Evolutionary conservation across 2,329 filamentous ascomycete species (phyloP).

Genomic region (Trichoderma sp.): DNA sequence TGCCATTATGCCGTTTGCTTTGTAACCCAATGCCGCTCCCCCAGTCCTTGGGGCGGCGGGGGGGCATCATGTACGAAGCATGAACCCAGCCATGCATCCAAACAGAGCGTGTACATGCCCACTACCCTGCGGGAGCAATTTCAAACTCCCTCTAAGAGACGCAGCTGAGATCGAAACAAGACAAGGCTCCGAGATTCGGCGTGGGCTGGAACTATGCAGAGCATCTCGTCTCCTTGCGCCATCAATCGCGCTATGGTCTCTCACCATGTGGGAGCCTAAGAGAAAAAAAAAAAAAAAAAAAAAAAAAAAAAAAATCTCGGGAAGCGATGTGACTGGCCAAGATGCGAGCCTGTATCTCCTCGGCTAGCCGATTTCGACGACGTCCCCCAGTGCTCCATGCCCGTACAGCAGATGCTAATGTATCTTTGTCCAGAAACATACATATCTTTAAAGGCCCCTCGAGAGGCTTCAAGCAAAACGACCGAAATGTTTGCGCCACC

Average conservation of each 20-base stretch:
- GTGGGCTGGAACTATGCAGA: conserved; percentile 2
- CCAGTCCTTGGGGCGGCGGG: too few relatives aligned
- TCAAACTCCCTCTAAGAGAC: not conserved
- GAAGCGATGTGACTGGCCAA: conserved; percentile 10
- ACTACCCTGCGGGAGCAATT: not conserved
- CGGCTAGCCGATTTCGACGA: not conserved
- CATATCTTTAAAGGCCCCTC: not conserved
- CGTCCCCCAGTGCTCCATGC: not conserved
- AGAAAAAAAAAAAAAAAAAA: not conserved
- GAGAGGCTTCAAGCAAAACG: conserved; percentile 1
- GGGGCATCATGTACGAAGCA: not conserved
- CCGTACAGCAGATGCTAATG: not conserved
- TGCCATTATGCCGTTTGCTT: not conserved
- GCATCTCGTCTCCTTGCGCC: not conserved
- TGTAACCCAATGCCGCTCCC: not conserved
- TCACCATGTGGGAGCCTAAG: conserved; percentile 19
- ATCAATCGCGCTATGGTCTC: conserved; percentile 10
- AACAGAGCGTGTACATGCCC: not conserved
- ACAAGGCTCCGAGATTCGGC: not conserved
- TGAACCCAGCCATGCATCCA: not conserved
- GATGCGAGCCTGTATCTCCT: conserved; percentile 15
- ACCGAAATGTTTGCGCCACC: conserved; percentile 2
- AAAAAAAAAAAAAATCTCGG: not conserved
- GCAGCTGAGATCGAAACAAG: conserved; percentile 3
- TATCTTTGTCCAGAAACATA: not conserved